A percentile compares a stretch with the other conserved stretches of the same genome.
phyloP scores from a whole-genome alignment of 1,139 yeast genomes.

The Candida anutae region DNA sequence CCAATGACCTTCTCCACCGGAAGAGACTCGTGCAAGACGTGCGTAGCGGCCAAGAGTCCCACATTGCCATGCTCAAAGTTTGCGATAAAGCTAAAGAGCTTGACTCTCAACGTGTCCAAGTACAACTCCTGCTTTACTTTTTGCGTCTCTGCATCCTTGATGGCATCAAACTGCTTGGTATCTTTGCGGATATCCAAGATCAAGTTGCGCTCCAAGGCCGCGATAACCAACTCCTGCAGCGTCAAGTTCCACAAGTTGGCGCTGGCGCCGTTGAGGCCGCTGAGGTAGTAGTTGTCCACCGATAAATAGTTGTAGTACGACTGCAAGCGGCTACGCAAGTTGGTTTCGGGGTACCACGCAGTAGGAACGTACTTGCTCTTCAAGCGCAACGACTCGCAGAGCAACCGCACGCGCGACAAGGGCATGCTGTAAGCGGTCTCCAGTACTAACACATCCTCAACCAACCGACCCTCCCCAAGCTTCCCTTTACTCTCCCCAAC shows the following conservation, averaged over 20 bases:
- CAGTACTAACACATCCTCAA: slow-evolving; percentile 18
- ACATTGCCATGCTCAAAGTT: slow-evolving; percentile 27
- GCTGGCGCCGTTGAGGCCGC: slow-evolving; percentile 26
- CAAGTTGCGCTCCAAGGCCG: slow-evolving; percentile 46
- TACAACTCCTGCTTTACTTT: slow-evolving; percentile 8
- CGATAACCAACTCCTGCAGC: slow-evolving; percentile 34
- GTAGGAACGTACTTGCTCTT: slow-evolving; percentile 34
- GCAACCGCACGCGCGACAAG: slow-evolving; percentile 21
- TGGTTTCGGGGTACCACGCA: slow-evolving; percentile 26
- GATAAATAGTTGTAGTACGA: slow-evolving; percentile 34
- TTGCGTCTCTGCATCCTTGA: slow-evolving; percentile 9
- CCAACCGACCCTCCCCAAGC: slow-evolving; percentile 3
- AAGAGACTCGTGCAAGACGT: slow-evolving; percentile 2
- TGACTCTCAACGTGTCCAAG: slow-evolving; percentile 16
- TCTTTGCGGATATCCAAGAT: slow-evolving; percentile 19
- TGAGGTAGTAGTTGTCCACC: slow-evolving; percentile 45
- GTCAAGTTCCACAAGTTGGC: slow-evolving; percentile 44
- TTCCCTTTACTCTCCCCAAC: slow-evolving; percentile 1
- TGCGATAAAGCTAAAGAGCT: slow-evolving; percentile 22
- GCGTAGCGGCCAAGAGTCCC: slow-evolving; percentile 26
- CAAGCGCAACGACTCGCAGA: slow-evolving; percentile 30
- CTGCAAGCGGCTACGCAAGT: slow-evolving; percentile 31
- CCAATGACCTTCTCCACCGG: slow-evolving; percentile 2
- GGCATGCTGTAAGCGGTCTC: slow-evolving; percentile 41
- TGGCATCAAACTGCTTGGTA: slow-evolving; percentile 8